Evolutionary conservation across 2,329 filamentous ascomycete species (phyloP).

Genomic region (Gaeumannomyces sp.): DNA sequence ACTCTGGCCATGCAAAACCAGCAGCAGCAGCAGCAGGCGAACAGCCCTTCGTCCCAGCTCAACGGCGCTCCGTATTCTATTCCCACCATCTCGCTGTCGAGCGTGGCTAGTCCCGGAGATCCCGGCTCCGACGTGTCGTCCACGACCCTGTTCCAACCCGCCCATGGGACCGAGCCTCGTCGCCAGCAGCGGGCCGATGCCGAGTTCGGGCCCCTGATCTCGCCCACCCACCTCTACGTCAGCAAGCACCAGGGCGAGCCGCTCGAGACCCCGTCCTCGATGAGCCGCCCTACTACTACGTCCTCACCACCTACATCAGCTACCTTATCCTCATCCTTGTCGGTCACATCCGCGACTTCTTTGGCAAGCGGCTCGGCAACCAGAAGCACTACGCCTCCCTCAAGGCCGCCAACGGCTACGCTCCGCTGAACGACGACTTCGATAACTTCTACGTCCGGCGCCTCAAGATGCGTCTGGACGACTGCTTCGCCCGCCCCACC

Average conservation of each 20-base stretch:
- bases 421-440: conserved; percentile 94
- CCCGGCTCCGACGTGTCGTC: conserved; percentile 65
- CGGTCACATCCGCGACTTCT: conserved; percentile 93
- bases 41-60: conserved; percentile 44
- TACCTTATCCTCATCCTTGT: conserved; percentile 94
- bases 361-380: conserved; percentile 89
- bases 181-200: conserved; percentile 73
- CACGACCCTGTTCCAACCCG: conserved; percentile 78
- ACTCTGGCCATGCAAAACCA: conserved; percentile 5
- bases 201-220: conserved; percentile 82
- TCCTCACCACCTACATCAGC: conserved; percentile 96
- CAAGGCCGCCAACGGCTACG: conserved; percentile 80
- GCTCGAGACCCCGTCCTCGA: conserved; percentile 84
- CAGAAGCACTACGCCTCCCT: conserved; percentile 76
- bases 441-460: conserved; percentile 96
- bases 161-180: conserved; percentile 74
- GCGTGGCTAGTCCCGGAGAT: conserved; percentile 46
- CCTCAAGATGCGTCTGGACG: conserved; percentile 89
- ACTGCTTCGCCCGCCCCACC: conserved; percentile 89
- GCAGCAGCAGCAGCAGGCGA: conserved; percentile 52
- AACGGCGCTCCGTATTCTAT: conserved; percentile 44
- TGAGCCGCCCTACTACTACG: conserved; percentile 92
- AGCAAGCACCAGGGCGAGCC: conserved; percentile 79
- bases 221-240: conserved; percentile 77
- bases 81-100: conserved; percentile 86